Conservation (phyloP, 176 grass and related monocot genomes). For the Elymus sibiricus region DNA sequence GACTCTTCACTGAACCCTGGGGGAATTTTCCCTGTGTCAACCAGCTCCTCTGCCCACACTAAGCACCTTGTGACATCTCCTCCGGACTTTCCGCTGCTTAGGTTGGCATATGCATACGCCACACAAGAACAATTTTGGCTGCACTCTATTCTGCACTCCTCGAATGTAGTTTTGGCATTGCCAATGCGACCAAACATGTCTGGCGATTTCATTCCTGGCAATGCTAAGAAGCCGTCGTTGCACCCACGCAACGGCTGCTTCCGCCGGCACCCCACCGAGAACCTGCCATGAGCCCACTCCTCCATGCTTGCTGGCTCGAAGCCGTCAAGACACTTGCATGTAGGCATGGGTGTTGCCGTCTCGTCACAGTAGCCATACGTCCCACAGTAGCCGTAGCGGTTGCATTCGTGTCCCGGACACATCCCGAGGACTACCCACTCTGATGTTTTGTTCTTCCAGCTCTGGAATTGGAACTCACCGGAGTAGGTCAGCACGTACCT, state of each 20-base stretch:
- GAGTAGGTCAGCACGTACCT: background rate
- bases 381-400: conserved; percentile 22
- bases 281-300: background rate
- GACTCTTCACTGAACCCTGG: too few relatives aligned
- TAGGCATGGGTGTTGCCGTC: background rate
- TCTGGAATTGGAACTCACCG: background rate
- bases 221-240: background rate
- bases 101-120: conserved; percentile 19
- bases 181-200: background rate
- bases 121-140: conserved; percentile 37
- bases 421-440: background rate
- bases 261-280: background rate
- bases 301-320: conserved; percentile 1
- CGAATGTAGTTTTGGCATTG: background rate
- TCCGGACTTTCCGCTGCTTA: background rate
- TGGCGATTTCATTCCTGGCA: background rate
- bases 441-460: background rate
- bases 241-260: background rate
- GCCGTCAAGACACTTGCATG: conserved; percentile 39
- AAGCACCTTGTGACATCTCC: conserved; percentile 22
- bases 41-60: conserved; percentile 23
- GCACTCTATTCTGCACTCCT: conserved; percentile 28
- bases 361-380: background rate
- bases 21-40: background rate
- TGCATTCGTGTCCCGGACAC: background rate